A percentile compares a stretch with the other conserved stretches of the same genome.
Conservation (phyloP, 768 basidiomycete species). For the Termitomyces sp. region DNA sequence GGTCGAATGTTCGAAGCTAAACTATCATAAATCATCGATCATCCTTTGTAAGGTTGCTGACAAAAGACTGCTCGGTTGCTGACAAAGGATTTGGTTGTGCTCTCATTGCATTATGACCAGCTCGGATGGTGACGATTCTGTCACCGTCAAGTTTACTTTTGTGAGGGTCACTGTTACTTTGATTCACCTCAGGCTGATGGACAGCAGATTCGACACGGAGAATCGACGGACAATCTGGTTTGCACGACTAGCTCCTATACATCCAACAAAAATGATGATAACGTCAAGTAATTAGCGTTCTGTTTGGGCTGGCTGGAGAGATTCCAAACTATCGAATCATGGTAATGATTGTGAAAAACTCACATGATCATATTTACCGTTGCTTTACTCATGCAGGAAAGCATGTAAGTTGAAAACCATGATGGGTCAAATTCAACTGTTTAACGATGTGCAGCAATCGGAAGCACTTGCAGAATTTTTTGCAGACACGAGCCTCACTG, state of each 20-base stretch:
- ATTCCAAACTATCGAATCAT: conserved; percentile 72
- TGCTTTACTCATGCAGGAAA: conserved; percentile 39
- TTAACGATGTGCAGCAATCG: conserved; percentile 46
- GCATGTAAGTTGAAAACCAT: conserved; percentile 34
- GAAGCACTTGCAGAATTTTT: conserved; percentile 58
- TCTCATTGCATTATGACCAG: not conserved
- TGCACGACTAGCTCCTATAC: conserved; percentile 16
- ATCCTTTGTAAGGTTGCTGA: not conserved
- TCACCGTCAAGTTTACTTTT: conserved; percentile 36
- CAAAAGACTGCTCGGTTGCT: not conserved
- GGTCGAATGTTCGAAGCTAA: conserved; percentile 5
- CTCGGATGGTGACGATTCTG: conserved; percentile 15
- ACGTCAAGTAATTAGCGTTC: conserved; percentile 18
- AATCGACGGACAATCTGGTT: conserved; percentile 75
- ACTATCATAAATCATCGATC: too few species aligned
- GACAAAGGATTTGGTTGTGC: conserved; percentile 1
- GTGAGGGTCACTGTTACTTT: conserved; percentile 23
- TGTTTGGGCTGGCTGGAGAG: conserved; percentile 75
- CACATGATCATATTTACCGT: not conserved
- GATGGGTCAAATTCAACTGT: not conserved
- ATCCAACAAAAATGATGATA: not conserved
- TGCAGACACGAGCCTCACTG: conserved; percentile 41
- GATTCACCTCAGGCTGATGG: not conserved
- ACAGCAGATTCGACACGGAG: conserved; percentile 67
- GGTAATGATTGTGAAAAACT: conserved; percentile 37